phyloP scores from a whole-genome alignment of 805 yeast species.

The Metschnikowia lunata region DNA sequence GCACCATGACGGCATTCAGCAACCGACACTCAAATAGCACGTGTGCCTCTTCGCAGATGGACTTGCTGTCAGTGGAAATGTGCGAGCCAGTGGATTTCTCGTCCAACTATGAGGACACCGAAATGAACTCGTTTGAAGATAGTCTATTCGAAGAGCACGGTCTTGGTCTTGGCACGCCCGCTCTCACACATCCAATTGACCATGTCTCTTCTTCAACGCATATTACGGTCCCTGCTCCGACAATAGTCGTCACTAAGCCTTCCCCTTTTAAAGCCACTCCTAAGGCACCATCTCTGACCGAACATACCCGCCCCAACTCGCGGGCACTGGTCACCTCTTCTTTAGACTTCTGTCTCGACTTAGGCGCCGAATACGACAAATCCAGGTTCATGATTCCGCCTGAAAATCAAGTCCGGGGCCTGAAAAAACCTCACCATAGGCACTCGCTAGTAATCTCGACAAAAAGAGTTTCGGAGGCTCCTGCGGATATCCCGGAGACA shows the following conservation, averaged over 20 bases:
- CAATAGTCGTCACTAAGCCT: no score
- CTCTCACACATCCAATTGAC: no score
- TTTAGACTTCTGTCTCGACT: slow-evolving; percentile 12
- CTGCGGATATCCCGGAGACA: not conserved
- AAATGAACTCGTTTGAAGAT: not conserved
- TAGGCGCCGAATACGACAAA: slow-evolving; percentile 18
- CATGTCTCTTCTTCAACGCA: no score
- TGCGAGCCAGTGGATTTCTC: not conserved
- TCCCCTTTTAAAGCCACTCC: not conserved
- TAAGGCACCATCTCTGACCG: not conserved
- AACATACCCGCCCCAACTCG: not conserved
- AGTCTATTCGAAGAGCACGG: not conserved
- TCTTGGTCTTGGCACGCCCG: no score
- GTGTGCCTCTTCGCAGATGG: slow-evolving; percentile 2
- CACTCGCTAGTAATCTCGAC: no score
- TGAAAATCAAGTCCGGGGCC: not conserved
- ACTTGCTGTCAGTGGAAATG: slow-evolving; percentile 6
- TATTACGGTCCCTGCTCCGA: not conserved
- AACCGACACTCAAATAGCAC: slow-evolving; percentile 1
- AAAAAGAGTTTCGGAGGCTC: no score
- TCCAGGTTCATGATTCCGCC: slow-evolving; percentile 18
- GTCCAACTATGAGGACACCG: slow-evolving; percentile 1
- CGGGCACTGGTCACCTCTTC: not conserved
- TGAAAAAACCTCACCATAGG: no score
- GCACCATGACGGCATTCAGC: not conserved